phyloP scores from a whole-genome alignment of 2,329 filamentous ascomycete genomes.

The Acrodontium crateriforme region DNA sequence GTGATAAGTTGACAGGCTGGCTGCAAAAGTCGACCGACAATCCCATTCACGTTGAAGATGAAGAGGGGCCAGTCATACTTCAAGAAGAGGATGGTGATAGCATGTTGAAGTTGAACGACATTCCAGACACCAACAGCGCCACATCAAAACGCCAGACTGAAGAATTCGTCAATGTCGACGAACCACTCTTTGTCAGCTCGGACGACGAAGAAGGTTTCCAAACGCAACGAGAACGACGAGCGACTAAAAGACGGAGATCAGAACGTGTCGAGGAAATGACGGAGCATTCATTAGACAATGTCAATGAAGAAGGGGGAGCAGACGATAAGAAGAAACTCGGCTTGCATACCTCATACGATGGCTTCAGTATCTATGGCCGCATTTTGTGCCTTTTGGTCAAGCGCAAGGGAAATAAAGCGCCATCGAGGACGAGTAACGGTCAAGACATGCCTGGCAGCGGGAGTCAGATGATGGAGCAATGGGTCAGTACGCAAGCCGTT shows the following conservation, averaged over 20 bases:
- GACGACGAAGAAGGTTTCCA: slow-evolving; percentile 23
- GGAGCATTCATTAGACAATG: no score
- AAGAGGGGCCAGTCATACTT: slow-evolving; percentile 33
- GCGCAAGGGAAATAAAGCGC: slow-evolving; percentile 42
- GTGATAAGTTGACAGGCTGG: slow-evolving; percentile 34
- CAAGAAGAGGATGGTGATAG: slow-evolving; percentile 49
- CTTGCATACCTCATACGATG: slow-evolving; percentile 80
- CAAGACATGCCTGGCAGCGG: slow-evolving; percentile 12
- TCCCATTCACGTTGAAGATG: slow-evolving; percentile 27
- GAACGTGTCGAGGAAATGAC: slow-evolving; percentile 12
- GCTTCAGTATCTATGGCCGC: slow-evolving; percentile 88
- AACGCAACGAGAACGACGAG: slow-evolving; percentile 14
- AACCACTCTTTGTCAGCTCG: slow-evolving; percentile 23
- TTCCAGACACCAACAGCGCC: slow-evolving; percentile 35
- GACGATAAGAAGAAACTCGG: slow-evolving; percentile 85
- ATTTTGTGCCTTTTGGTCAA: slow-evolving; percentile 84
- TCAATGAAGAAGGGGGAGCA: not conserved
- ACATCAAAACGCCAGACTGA: slow-evolving; percentile 12
- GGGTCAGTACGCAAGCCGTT: slow-evolving; percentile 25
- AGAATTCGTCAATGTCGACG: slow-evolving; percentile 14
- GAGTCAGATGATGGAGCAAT: slow-evolving; percentile 27
- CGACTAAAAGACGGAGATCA: slow-evolving; percentile 12
- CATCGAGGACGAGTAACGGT: slow-evolving; percentile 8
- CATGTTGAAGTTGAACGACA: slow-evolving; percentile 36
- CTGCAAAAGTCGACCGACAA: slow-evolving; percentile 27